Base-by-base conservation (phyloP, 2,329 filamentous ascomycete genomes). In the Pseudogymnoascus pannorum region DNA sequence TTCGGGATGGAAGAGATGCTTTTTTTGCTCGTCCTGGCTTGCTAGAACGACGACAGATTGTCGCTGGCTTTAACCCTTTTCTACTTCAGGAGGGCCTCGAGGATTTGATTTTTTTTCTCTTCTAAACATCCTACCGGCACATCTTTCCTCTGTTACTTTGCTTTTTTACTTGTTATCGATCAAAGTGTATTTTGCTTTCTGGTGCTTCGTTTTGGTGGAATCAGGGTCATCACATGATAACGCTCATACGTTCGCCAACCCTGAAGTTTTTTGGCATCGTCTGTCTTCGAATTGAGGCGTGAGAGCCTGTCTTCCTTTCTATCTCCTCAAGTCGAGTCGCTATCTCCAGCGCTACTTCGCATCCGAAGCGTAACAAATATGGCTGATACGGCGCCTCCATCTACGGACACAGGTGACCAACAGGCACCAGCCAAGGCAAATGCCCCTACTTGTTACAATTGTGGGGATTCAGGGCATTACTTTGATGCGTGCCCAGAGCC, bases 401-500 rank as follows among this genome's bases (percentile, higher is more conserved):
- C 48, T 31, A 33, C 9, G 48, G 48, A 54, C 9, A 20, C 26
- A 6, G 26, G 48, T 31, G 16, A 8, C 48, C 48, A 54, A 20
- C 26, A 54, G 48, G 48, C 48, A 54, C 48, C 48, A 54, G 48
- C 48, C 6, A 54, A 54, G 31, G 48, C 6, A 54, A 51, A 51
- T 51, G 44, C 44, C n/a, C 48, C 48, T 31, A 54, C 48, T 5
- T 84, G 81, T 70, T 83, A 82, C 69, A 83, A 82, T 67, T 84
- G 81, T 66, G 79, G 80, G 59, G 69, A 71, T 57, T 70, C 72
- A 29, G 78, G 78, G 3, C 81, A 84, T 68, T 83, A 79, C 74
- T 73, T 79, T 11, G 72, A 82, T 59, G 79, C 79, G 58, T 84
- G 81, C 67, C 81, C 79, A 6, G 77, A 81, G 63, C 76, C 78